These are phyloP conservation scores for Marasmius oreades DNA, from an alignment of 1,284 basidiomycete genomes.

Conservation along the genomic window DNA sequence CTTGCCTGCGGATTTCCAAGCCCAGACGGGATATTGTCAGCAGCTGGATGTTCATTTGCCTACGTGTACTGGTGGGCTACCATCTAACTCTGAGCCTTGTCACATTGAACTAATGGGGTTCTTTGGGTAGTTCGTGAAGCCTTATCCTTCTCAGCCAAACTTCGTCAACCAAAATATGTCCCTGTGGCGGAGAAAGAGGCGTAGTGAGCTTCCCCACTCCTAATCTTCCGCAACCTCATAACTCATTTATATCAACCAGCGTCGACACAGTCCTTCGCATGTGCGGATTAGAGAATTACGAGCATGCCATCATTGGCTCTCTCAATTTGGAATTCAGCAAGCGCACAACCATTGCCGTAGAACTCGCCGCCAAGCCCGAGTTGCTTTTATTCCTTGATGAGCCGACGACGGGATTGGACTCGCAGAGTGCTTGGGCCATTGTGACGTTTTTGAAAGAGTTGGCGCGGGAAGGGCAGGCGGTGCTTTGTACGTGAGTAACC, in stretches of 20 bases:
- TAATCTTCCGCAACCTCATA: no score
- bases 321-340: constrained; percentile 50
- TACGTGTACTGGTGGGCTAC: no score
- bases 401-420: constrained; percentile 62
- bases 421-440: constrained; percentile 61
- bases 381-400: constrained; percentile 66
- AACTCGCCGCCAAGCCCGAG: constrained; percentile 35
- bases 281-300: no score
- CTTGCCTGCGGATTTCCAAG: constrained; percentile 58
- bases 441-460: constrained; percentile 34
- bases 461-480: constrained; percentile 60
- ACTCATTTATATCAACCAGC: no score
- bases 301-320: constrained; percentile 22
- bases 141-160: constrained; percentile 60
- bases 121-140: constrained; percentile 74
- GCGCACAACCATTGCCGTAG: constrained; percentile 42
- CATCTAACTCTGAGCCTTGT: no score
- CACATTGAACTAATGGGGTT: no score
- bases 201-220: no score
- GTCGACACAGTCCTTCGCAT: no score
- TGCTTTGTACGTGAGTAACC: constrained; percentile 50
- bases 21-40: constrained; percentile 57
- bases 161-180: constrained; percentile 57
- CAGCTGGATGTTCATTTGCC: constrained; percentile 59
- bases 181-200: constrained; percentile 57